Evolutionary conservation across 371 early-diverging fungal species (phyloP).

Genomic region (Mortierella sp.): DNA sequence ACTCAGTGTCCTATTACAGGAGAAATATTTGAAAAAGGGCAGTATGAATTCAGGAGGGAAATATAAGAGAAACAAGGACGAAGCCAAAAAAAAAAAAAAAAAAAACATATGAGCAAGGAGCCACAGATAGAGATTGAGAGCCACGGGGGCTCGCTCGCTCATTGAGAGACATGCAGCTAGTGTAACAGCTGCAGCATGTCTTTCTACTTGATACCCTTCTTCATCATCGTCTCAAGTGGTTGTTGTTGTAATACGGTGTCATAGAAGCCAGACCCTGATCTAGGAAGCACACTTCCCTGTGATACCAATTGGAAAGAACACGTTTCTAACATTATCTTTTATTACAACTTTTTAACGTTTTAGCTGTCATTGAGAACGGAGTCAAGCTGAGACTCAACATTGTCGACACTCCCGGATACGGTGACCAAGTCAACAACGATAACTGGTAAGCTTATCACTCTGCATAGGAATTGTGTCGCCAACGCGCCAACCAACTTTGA

Average conservation of each 20-base stretch:
- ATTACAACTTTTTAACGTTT: conserved; percentile 40
- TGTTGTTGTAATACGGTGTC: background rate
- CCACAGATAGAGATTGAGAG: conserved; percentile 51
- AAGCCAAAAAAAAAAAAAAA: conserved; percentile 9
- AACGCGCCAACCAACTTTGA: conserved; percentile 2
- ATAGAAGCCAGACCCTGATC: conserved; percentile 6
- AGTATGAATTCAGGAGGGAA: conserved; percentile 36
- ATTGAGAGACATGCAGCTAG: conserved; percentile 5
- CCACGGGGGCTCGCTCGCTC: conserved; percentile 35
- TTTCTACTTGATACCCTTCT: background rate
- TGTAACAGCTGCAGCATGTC: conserved; percentile 6
- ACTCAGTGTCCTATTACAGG: conserved; percentile 1
- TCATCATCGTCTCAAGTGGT: background rate
- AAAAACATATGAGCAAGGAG: conserved; percentile 49
- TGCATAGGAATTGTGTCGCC: background rate
- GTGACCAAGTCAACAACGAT: conserved; percentile 91
- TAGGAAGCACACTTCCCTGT: background rate
- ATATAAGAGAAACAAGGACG: conserved; percentile 13
- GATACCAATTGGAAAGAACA: background rate
- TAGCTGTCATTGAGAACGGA: conserved; percentile 87
- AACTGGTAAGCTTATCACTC: conserved; percentile 68
- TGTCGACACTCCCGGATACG: conserved; percentile 87
- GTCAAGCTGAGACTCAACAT: conserved; percentile 88
- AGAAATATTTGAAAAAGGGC: conserved; percentile 16
- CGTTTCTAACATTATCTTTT: background rate